A percentile compares a stretch with the other conserved stretches of the same genome.
Evolutionary conservation across 805 yeast species (phyloP).

Genomic region (Myxozyma geophila): DNA sequence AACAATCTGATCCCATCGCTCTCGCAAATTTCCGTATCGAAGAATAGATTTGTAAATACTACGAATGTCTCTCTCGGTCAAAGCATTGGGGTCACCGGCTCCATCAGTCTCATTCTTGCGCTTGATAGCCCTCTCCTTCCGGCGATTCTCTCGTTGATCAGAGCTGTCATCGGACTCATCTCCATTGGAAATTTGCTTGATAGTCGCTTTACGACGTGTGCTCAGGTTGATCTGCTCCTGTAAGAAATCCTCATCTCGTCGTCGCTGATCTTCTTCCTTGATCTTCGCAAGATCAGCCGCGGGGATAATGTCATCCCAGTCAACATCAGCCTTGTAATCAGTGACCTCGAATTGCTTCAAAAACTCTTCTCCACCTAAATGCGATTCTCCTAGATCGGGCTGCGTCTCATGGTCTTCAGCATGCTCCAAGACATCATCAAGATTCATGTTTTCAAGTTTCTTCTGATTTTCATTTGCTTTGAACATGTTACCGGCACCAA

Average conservation of each 20-base stretch:
- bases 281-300: slow-evolving; percentile 86
- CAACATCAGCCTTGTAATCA: slow-evolving; percentile 90
- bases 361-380: slow-evolving; percentile 97
- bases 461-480: slow-evolving; percentile 93
- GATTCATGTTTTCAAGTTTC: slow-evolving; percentile 90
- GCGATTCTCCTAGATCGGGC: slow-evolving; percentile 96
- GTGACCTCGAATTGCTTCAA: slow-evolving; percentile 97
- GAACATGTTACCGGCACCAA: slow-evolving; percentile 99
- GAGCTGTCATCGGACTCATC: slow-evolving; percentile 50
- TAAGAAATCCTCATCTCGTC: slow-evolving; percentile 82
- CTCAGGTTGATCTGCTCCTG: slow-evolving; percentile 89
- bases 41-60: slow-evolving; percentile 81
- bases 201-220: slow-evolving; percentile 67
- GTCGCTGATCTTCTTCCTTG: slow-evolving; percentile 87
- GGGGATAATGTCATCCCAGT: slow-evolving; percentile 99
- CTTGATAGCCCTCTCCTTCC: slow-evolving; percentile 49
- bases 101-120: slow-evolving; percentile 43
- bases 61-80: slow-evolving; percentile 86
- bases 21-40: slow-evolving; percentile 73
- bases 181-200: slow-evolving; percentile 43
- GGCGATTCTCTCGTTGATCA: slow-evolving; percentile 46
- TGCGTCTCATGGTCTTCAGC: slow-evolving; percentile 98
- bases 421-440: slow-evolving; percentile 93
- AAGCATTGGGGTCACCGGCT: slow-evolving; percentile 53
- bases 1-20: slow-evolving; percentile 80